These are phyloP conservation scores for Collybia sordida DNA, from an alignment of 768 basidiomycete genomes.

Conservation along the genomic window DNA sequence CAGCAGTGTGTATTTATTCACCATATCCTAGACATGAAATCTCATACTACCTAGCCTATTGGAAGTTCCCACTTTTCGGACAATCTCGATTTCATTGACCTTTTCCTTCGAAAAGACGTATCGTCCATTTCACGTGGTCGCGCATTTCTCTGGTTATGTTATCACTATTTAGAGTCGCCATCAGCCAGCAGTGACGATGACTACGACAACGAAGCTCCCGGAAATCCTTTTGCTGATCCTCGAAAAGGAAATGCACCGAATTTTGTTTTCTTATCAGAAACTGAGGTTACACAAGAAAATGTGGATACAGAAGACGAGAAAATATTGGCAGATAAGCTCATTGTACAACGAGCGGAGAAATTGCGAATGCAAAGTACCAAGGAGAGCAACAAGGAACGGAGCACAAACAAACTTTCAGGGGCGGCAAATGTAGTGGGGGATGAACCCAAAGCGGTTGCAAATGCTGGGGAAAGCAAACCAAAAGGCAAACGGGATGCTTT, in stretches of 20 bases:
- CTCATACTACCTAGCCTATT: constrained; percentile 51
- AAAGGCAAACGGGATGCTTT: constrained; percentile 24
- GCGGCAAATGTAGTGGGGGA: constrained; percentile 18
- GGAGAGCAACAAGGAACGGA: constrained; percentile 20
- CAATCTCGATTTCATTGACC: constrained; percentile 74
- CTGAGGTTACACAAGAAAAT: constrained; percentile 43
- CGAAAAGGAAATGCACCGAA: constrained; percentile 33
- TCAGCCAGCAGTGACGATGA: constrained; percentile 32
- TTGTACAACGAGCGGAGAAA: constrained; percentile 38
- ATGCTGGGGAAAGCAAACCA: constrained; percentile 22
- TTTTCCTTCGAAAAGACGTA: constrained; percentile 74
- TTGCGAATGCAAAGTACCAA: constrained; percentile 30
- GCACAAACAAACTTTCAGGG: constrained; percentile 11
- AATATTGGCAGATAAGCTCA: constrained; percentile 34
- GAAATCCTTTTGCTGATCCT: constrained; percentile 64
- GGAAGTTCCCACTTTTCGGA: constrained; percentile 68
- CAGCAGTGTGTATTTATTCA: constrained; percentile 37
- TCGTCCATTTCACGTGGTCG: constrained; percentile 73
- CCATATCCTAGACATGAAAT: background rate
- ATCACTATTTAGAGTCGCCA: constrained; percentile 66
- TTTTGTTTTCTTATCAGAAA: constrained; percentile 37
- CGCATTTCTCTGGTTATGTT: constrained; percentile 86
- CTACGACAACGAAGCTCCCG: constrained; percentile 33
- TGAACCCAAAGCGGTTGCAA: constrained; percentile 15
- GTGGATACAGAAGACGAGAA: constrained; percentile 45